Evolutionary conservation across 2,329 filamentous ascomycete species (phyloP), one percentile per base, ranked within the genome.

Genomic region (Cladosporium velox): DNA sequence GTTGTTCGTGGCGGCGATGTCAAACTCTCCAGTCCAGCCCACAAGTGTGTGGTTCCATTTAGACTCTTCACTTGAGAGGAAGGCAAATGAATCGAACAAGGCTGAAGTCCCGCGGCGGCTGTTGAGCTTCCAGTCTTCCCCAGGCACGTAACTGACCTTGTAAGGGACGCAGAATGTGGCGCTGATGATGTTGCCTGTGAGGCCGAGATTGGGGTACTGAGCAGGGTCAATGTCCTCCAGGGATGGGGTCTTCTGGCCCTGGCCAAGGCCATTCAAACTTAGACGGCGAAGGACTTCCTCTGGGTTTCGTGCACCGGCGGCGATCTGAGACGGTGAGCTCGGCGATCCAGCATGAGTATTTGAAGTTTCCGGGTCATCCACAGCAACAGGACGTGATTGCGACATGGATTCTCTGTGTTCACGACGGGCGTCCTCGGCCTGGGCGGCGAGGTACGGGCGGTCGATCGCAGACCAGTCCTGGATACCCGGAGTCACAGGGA

Each of bases 21-120:
- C 74, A 47, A 84, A 81, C 67, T 98, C 94, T 66, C 94, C 94
- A 3, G 94, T 97, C 94, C 94, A 98, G 55, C 92, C 93, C 63
- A 98, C 91, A 6, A 97, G 86, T 0, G 90, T 95, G 80, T 97
- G 94, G 73, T 93, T 92, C 93, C 93, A 98, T 24, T 90, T 88
- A 2, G 90, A 89, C 52, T 90, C 85, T 65, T 90, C 84, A n/a
- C 93, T 96, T 3, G 93, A 91, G 54, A 98, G 87, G 79, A 96
- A 90, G 65, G 90, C 87, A 74, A 98, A 93, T 11, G 93, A 93
- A 77, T 97, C 93, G 79, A 96, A 96, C 38, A 98, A 85, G 18
- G 94, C 93, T 14, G 94, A 97, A 66, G 93, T 94, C 65, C 94
- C 94, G 67, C 90, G 90, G 30, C 93, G 91, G 67, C 88, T 83